Percentiles rank a stretch among this genome's conserved stretches.
Conservation (phyloP, 306 rosid genomes). For the Parietaria judaica region DNA sequence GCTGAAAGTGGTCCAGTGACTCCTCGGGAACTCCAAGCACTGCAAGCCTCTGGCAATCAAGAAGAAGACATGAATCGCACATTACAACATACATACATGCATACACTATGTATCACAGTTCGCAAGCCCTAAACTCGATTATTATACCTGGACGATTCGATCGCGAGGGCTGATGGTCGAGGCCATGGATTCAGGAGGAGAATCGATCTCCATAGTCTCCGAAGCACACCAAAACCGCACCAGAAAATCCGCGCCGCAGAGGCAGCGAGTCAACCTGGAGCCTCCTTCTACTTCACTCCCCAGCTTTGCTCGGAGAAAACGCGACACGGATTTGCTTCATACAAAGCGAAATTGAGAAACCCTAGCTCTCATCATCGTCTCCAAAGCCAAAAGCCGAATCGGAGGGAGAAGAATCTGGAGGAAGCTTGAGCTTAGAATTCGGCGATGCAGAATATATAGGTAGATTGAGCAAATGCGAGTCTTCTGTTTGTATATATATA, state of each 20-base stretch:
- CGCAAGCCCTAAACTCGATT: neutral
- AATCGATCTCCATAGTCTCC: slow-evolving; percentile 63
- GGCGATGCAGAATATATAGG: neutral
- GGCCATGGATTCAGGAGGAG: slow-evolving; percentile 33
- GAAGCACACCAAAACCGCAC: slow-evolving; percentile 44
- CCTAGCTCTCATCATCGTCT: slow-evolving; percentile 11
- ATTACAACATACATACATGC: slow-evolving; percentile 14
- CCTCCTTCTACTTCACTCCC: slow-evolving; percentile 33
- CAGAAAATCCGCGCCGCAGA: slow-evolving; percentile 43
- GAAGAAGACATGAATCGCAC: slow-evolving; percentile 6
- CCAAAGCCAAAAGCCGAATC: too few species aligned
- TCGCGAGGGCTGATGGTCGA: slow-evolving; percentile 44
- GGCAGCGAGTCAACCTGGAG: slow-evolving; percentile 42
- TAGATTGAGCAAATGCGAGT: too few species aligned
- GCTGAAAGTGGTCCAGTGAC: slow-evolving; percentile 32
- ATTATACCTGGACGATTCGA: slow-evolving; percentile 60
- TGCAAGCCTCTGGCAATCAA: slow-evolving; percentile 55
- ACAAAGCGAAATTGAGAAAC: slow-evolving; percentile 10
- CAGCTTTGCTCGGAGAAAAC: slow-evolving; percentile 37
- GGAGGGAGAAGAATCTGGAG: too few species aligned
- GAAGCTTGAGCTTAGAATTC: slow-evolving; percentile 1
- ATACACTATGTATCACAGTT: neutral
- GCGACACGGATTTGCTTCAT: slow-evolving; percentile 3
- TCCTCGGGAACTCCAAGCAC: slow-evolving; percentile 58
- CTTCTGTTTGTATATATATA: too few species aligned